Evolutionary conservation across 164 flowering plant genomes (phyloP).

Genomic region (Cinnamomum micranthum): DNA sequence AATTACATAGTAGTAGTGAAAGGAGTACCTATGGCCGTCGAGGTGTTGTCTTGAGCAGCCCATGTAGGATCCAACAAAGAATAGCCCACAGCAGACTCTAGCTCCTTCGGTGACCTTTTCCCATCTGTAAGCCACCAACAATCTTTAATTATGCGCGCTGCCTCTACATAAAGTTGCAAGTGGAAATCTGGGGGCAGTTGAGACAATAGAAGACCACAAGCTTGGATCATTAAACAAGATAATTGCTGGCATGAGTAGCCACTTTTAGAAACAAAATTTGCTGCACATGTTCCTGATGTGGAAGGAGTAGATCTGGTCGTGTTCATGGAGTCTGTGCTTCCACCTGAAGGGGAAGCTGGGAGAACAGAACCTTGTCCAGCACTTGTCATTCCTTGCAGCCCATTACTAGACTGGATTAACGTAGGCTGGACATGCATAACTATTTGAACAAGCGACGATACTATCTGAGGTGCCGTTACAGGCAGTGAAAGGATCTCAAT

Average conservation of each 20-base stretch:
- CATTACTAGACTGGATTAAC: conserved; percentile 78
- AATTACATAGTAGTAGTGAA: not conserved
- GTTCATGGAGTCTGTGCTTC: conserved; percentile 85
- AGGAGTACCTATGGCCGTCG: conserved; percentile 83
- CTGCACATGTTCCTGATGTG: conserved; percentile 60
- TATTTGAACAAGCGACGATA: conserved; percentile 81
- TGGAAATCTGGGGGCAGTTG: conserved; percentile 97
- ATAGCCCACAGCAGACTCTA: conserved; percentile 92
- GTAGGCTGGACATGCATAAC: conserved; percentile 90
- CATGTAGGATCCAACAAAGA: conserved; percentile 93
- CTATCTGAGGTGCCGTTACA: conserved; percentile 73
- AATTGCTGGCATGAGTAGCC: conserved; percentile 90
- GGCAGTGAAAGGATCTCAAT: conserved; percentile 96
- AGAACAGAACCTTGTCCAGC: conserved; percentile 64
- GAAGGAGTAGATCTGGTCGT: conserved; percentile 67
- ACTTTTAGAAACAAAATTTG: conserved; percentile 80
- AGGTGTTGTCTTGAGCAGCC: conserved; percentile 98
- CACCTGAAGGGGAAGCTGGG: conserved; percentile 96
- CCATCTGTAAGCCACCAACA: conserved; percentile 96
- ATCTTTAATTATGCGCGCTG: conserved; percentile 78
- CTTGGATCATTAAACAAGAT: conserved; percentile 91
- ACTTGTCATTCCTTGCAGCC: conserved; percentile 56
- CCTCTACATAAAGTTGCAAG: conserved; percentile 72
- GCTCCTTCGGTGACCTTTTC: conserved; percentile 66
- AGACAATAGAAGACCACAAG: conserved; percentile 91